These are phyloP conservation scores for Santalum album DNA, from an alignment of 164 flowering plant genomes.

Conservation along the genomic window DNA sequence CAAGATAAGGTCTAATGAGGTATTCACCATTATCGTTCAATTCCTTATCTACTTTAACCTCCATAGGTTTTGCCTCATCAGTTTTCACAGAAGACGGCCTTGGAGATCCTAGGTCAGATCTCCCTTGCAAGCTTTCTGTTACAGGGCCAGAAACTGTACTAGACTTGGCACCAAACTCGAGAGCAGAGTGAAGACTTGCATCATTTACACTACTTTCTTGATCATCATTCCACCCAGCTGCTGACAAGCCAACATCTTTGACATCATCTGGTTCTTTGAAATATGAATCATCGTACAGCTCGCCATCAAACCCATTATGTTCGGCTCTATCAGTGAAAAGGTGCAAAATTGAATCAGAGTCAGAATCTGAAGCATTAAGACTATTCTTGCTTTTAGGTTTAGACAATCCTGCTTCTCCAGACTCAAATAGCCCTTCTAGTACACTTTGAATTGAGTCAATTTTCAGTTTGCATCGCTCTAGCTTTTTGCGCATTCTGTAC, in stretches of 20 bases:
- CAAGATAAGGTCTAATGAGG: conserved; percentile 86
- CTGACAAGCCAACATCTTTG: conserved; percentile 44
- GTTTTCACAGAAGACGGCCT: conserved; percentile 48
- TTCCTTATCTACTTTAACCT: conserved; percentile 72
- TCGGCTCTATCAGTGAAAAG: conserved; percentile 37
- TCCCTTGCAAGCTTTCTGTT: conserved; percentile 50
- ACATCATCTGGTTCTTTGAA: conserved; percentile 45
- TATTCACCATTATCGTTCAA: conserved; percentile 89
- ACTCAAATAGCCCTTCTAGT: conserved; percentile 41
- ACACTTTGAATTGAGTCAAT: conserved; percentile 70
- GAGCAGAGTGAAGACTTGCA: conserved; percentile 86
- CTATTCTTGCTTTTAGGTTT: conserved; percentile 40
- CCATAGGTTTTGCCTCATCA: conserved; percentile 47
- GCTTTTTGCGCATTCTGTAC: conserved; percentile 95
- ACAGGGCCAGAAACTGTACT: conserved; percentile 55
- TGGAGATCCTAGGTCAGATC: conserved; percentile 76
- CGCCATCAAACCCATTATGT: conserved; percentile 33
- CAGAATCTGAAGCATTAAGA: conserved; percentile 44
- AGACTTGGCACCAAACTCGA: conserved; percentile 73
- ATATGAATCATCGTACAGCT: conserved; percentile 44
- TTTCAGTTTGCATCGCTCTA: conserved; percentile 69
- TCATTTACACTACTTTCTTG: conserved; percentile 75
- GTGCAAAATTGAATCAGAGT: conserved; percentile 46
- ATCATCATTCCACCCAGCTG: conserved; percentile 75
- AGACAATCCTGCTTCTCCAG: conserved; percentile 32